Evolutionary conservation across 495 filamentous ascomycete species (phyloP).

Genomic region (Penicillium flavigenum): DNA sequence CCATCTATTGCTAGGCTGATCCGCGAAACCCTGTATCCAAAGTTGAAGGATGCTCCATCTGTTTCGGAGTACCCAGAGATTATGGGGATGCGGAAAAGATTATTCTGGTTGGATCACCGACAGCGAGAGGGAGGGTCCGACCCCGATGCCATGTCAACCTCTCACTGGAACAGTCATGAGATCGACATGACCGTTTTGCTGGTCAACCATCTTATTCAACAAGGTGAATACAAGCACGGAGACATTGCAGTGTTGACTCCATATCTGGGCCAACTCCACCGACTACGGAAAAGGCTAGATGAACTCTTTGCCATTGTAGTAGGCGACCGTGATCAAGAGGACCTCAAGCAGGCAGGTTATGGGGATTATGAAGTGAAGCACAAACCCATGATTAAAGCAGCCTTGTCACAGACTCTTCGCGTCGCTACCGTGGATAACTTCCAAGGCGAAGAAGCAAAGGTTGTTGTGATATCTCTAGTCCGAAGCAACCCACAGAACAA

Average conservation of each 20-base stretch:
- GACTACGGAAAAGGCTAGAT: conserved; percentile 52
- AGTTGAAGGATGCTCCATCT: conserved; percentile 55
- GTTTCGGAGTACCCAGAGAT: conserved; percentile 59
- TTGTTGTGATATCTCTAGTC: conserved; percentile 80
- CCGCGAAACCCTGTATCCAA: conserved; percentile 62
- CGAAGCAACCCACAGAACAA: conserved; percentile 62
- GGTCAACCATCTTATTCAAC: conserved; percentile 69
- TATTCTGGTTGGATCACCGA: conserved; percentile 76
- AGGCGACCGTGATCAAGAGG: conserved; percentile 64
- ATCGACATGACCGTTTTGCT: conserved; percentile 63
- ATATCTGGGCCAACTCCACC: conserved; percentile 69
- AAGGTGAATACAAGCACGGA: conserved; percentile 59
- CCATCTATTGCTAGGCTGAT: conserved; percentile 63
- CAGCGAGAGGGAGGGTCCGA: conserved; percentile 49
- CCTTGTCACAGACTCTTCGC: conserved; percentile 59
- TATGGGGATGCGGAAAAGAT: conserved; percentile 58
- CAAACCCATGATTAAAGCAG: conserved; percentile 40
- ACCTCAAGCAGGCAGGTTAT: conserved; percentile 54
- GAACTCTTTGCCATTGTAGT: conserved; percentile 60
- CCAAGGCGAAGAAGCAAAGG: conserved; percentile 78
- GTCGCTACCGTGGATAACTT: conserved; percentile 88
- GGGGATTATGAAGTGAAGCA: conserved; percentile 25
- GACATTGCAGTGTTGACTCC: conserved; percentile 83
- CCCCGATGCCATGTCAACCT: conserved; percentile 50
- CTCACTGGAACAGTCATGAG: conserved; percentile 67